Conservation (phyloP, 129 eudicot genomes). For the Dittrichia graveolens region DNA sequence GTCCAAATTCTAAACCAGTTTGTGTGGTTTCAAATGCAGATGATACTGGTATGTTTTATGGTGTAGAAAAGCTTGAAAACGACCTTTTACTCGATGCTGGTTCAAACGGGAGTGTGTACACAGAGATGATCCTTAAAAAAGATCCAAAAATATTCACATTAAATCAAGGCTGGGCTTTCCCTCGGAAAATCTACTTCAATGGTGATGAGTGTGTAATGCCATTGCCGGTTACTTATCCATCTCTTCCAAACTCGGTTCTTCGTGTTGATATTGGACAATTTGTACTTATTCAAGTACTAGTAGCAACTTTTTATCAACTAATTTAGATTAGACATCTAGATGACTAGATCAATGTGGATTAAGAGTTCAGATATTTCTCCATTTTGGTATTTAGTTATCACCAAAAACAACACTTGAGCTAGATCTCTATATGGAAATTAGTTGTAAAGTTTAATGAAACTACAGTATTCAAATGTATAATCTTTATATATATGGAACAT, state of each 20-base stretch:
- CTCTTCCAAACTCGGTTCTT: constrained; percentile 42
- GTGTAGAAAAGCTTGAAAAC: constrained; percentile 35
- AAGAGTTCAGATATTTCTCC: background rate
- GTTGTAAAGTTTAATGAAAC: too few species aligned
- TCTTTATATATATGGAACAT: too few species aligned
- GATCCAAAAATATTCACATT: constrained; percentile 40
- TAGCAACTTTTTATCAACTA: constrained; percentile 21
- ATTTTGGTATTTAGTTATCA: background rate
- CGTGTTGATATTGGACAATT: background rate
- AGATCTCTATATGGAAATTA: background rate
- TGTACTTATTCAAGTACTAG: constrained; percentile 18
- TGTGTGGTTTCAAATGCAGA: constrained; percentile 40
- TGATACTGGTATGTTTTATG: constrained; percentile 59
- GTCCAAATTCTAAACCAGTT: background rate
- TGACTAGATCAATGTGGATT: background rate
- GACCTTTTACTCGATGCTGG: constrained; percentile 44
- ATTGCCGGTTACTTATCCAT: constrained; percentile 51
- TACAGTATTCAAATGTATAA: too few species aligned
- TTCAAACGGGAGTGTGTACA: constrained; percentile 41
- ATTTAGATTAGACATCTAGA: background rate
- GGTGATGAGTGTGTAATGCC: constrained; percentile 58
- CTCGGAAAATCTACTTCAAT: constrained; percentile 48
- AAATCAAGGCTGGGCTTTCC: constrained; percentile 56
- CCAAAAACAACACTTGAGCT: background rate
- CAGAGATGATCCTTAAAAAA: constrained; percentile 47